Percentiles rank a stretch among this genome's conserved stretches.
phyloP scores from a whole-genome alignment of 1,284 basidiomycete species.

The Tausonia pullulans region DNA sequence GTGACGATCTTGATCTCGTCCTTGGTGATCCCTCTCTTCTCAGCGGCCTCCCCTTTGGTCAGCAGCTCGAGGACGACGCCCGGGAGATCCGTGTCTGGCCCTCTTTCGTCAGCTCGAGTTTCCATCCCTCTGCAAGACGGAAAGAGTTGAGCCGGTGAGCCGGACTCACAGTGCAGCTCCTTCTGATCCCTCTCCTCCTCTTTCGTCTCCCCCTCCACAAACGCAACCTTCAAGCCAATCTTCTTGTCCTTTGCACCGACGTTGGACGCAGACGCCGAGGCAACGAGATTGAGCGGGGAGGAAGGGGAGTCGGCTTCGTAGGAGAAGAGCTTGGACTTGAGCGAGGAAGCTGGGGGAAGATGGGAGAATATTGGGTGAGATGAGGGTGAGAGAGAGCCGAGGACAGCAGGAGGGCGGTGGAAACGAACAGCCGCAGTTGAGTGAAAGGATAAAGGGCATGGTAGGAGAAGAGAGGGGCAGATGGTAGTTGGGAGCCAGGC shows the following conservation, averaged over 20 bases:
- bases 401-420: not conserved
- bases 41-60: slow-evolving; percentile 17
- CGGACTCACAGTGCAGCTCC: slow-evolving; percentile 29
- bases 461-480: not conserved
- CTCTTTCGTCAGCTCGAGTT: not conserved
- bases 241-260: slow-evolving; percentile 33
- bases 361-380: not conserved
- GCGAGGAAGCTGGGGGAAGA: slow-evolving; percentile 26
- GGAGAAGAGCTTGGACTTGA: slow-evolving; percentile 35
- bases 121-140: not conserved
- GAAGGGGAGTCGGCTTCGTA: slow-evolving; percentile 17
- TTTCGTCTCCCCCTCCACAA: slow-evolving; percentile 18
- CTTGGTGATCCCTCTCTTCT: slow-evolving; percentile 28
- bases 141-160: not conserved
- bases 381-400: not conserved
- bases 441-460: slow-evolving; percentile 26
- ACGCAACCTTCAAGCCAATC: slow-evolving; percentile 27
- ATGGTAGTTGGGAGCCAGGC: too few species aligned
- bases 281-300: slow-evolving; percentile 19
- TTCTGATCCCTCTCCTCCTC: slow-evolving; percentile 25
- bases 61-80: slow-evolving; percentile 30
- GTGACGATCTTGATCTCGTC: slow-evolving; percentile 33
- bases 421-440: slow-evolving; percentile 34
- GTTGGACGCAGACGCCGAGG: slow-evolving; percentile 28
- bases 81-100: slow-evolving; percentile 26